Base-by-base conservation (phyloP, 2,329 filamentous ascomycete species). In the Endoconidiophora polonica region DNA sequence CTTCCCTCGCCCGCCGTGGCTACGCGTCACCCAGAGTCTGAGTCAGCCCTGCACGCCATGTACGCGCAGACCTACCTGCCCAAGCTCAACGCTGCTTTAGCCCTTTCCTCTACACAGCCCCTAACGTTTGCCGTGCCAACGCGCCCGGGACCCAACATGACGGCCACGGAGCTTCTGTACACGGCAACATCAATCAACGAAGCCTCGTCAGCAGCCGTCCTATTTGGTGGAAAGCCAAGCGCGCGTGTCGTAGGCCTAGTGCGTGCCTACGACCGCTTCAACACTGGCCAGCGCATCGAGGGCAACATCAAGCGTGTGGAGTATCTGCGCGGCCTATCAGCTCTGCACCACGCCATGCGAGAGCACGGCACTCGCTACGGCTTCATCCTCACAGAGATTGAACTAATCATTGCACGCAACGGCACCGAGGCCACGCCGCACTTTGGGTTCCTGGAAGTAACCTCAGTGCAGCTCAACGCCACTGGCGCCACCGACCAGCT, bases 381-480 rank as follows among this genome's bases (percentile, higher is more conserved):
- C 49, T 96, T 94, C 70, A 90, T 96, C 64, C 79, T 95, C 60
- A 95, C 86, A 1, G 90, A 95, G 66, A 94, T 94, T 58, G 90
- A 96, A 67, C 79, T 95, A 6, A 81, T 95, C 38, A 79, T 91
- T 58, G 86, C 94, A 1, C 85, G 88, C 59, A 85, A 83, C 56
- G 87, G 88, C 48, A 76, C 62, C 57, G 81, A 73, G 59, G 66
- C 72, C 39, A 78, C 79, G 1, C 88, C 88, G 0, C 79, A 86
- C 62, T 95, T 94, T 60, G 88, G 90, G n/a, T 86, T 81, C 63
- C 70, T 95, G 4, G 88, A 96, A 63, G 73, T 94, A 24, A 68
- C 70, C 16, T 73, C 69, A 41, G 71, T 81, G 18, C 76, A 75
- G 58, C 71, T 81, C 38, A 38, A 18, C 29, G 7, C 23, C 2